Percentiles rank a stretch among this genome's conserved stretches.
Conservation (phyloP, 352 stramenopile species). For the Pythium inflatum region DNA sequence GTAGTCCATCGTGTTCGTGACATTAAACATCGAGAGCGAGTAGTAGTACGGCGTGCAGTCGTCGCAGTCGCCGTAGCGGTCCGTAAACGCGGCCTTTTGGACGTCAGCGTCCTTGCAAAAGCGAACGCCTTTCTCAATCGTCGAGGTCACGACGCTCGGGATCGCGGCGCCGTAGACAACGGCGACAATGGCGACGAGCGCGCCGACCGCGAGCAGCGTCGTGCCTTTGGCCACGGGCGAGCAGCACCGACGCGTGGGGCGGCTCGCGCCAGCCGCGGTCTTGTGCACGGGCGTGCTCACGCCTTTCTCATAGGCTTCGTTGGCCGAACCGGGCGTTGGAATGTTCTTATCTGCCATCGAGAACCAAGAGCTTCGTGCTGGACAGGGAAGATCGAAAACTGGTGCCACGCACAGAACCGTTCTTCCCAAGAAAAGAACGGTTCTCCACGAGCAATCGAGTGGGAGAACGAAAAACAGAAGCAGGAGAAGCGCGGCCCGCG, state of each 20-base stretch:
- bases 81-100: constrained; percentile 48
- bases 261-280: neutral
- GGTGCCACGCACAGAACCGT: no score
- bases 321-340: constrained; percentile 33
- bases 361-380: no score
- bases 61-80: constrained; percentile 74
- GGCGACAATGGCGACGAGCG: constrained; percentile 43
- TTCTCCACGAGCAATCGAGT: no score
- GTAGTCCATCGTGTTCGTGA: constrained; percentile 71
- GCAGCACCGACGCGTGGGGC: constrained; percentile 30
- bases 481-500: no score
- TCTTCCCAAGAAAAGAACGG: no score
- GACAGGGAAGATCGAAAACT: no score
- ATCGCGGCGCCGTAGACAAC: constrained; percentile 63
- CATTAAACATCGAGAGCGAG: constrained; percentile 71
- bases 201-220: constrained; percentile 41
- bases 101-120: constrained; percentile 47
- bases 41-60: constrained; percentile 81
- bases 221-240: constrained; percentile 43
- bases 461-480: no score
- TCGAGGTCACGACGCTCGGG: constrained; percentile 46
- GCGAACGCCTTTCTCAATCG: constrained; percentile 47
- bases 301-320: constrained; percentile 33
- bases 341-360: no score
- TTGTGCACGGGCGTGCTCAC: constrained; percentile 18